These are phyloP conservation scores for Populus nigra DNA, from an alignment of 345 rosid species.

Conservation along the genomic window DNA sequence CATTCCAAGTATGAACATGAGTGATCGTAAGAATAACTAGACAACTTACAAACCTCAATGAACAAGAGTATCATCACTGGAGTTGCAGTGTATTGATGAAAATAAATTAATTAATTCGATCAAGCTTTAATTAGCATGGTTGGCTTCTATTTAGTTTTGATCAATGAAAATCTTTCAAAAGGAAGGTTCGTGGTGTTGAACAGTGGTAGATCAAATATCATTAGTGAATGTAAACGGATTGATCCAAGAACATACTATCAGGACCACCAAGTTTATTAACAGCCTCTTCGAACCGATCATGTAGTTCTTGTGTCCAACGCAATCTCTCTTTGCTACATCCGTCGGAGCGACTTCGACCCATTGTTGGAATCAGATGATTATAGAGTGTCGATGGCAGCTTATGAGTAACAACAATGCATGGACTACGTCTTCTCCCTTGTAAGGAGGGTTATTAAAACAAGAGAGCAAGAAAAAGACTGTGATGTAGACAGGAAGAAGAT, in stretches of 20 bases:
- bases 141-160: not conserved
- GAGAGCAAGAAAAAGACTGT: constrained; percentile 6
- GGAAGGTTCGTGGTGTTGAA: too few species aligned
- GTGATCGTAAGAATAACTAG: not conserved
- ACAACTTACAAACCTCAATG: not conserved
- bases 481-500: constrained; percentile 1
- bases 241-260: constrained; percentile 36
- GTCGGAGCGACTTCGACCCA: constrained; percentile 35
- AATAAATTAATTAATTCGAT: not conserved
- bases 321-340: constrained; percentile 46
- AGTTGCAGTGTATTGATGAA: not conserved
- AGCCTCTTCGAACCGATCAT: constrained; percentile 45
- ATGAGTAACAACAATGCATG: not conserved
- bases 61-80: not conserved
- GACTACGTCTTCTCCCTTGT: not conserved
- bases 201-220: not conserved
- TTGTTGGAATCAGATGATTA: not conserved
- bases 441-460: constrained; percentile 19
- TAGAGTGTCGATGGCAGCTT: not conserved
- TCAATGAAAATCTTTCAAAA: not conserved
- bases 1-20: not conserved
- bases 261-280: constrained; percentile 57
- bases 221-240: not conserved
- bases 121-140: not conserved
- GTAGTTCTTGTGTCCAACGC: constrained; percentile 50